These are phyloP conservation scores for Arachis hypogaea DNA, from an alignment of 306 rosid species.

Conservation along the genomic window DNA sequence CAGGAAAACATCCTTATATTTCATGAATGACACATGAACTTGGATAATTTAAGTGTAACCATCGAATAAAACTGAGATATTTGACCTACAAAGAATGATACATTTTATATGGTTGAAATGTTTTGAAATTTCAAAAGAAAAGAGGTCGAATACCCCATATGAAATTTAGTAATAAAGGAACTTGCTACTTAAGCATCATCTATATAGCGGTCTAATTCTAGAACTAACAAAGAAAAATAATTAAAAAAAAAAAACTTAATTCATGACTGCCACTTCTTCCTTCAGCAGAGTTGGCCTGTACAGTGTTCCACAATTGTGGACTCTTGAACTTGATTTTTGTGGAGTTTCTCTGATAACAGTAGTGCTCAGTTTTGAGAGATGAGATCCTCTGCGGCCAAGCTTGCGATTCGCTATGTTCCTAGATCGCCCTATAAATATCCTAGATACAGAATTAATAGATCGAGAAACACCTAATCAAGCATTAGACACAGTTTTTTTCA, in stretches of 20 bases:
- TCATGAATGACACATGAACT: neutral
- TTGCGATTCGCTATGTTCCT: conserved; percentile 1
- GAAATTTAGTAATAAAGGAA: neutral
- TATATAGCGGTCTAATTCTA: conserved; percentile 39
- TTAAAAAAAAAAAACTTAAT: neutral
- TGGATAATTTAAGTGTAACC: conserved; percentile 16
- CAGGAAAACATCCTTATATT: neutral
- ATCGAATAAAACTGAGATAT: conserved; percentile 40
- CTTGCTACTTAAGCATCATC: conserved; percentile 32
- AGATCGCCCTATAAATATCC: conserved; percentile 28
- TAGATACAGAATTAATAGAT: conserved; percentile 29
- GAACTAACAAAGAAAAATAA: conserved; percentile 10
- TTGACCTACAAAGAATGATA: conserved; percentile 64
- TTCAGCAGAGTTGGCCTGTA: conserved; percentile 35
- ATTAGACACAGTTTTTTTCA: conserved; percentile 2
- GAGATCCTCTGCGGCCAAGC: no score
- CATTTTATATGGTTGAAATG: conserved; percentile 42
- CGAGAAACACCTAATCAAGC: conserved; percentile 21
- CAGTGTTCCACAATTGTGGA: conserved; percentile 28
- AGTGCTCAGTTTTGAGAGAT: no score
- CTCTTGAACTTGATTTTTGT: no score
- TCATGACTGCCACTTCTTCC: conserved; percentile 19
- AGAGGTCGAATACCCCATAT: neutral
- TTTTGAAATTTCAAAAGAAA: conserved; percentile 31
- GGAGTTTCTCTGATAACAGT: no score